Percentiles rank a stretch among this genome's conserved stretches.
These are phyloP conservation scores for Amylostereum areolatum DNA, from an alignment of 1,284 basidiomycete species.

Conservation along the genomic window DNA sequence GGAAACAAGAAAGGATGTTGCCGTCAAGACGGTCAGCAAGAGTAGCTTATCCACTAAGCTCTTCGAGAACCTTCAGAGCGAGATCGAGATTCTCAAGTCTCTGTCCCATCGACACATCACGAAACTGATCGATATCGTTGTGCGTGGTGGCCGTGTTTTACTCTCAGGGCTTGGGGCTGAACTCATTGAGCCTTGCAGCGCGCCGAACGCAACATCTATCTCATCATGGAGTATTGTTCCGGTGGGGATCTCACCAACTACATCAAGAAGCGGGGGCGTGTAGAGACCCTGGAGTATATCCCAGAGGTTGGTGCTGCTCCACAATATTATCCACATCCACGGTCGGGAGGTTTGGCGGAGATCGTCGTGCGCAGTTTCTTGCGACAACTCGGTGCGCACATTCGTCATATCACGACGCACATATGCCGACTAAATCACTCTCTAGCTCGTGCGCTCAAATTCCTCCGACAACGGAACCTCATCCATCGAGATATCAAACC, in stretches of 20 bases:
- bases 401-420: not conserved
- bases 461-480: slow-evolving; percentile 83
- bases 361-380: slow-evolving; percentile 90
- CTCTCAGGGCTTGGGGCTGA: not conserved
- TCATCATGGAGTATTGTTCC: slow-evolving; percentile 97
- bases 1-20: slow-evolving; percentile 76
- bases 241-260: slow-evolving; percentile 95
- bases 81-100: slow-evolving; percentile 95
- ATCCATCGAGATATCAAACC: slow-evolving; percentile 99
- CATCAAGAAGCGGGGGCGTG: slow-evolving; percentile 88
- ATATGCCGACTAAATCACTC: not conserved
- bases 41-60: slow-evolving; percentile 89
- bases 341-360: slow-evolving; percentile 87
- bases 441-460: slow-evolving; percentile 85
- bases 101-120: slow-evolving; percentile 94
- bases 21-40: slow-evolving; percentile 93
- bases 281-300: slow-evolving; percentile 79
- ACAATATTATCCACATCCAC: slow-evolving; percentile 87
- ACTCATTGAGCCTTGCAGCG: slow-evolving; percentile 44
- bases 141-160: slow-evolving; percentile 28
- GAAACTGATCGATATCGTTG: slow-evolving; percentile 87
- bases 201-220: slow-evolving; percentile 90
- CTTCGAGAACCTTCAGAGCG: slow-evolving; percentile 94
- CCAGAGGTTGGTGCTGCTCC: slow-evolving; percentile 62
- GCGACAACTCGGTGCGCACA: slow-evolving; percentile 74